Percentiles rank a stretch among this genome's conserved stretches.
Evolutionary conservation across 257 asterid species (phyloP).

Genomic region (Parsonsia alboflavescens): DNA sequence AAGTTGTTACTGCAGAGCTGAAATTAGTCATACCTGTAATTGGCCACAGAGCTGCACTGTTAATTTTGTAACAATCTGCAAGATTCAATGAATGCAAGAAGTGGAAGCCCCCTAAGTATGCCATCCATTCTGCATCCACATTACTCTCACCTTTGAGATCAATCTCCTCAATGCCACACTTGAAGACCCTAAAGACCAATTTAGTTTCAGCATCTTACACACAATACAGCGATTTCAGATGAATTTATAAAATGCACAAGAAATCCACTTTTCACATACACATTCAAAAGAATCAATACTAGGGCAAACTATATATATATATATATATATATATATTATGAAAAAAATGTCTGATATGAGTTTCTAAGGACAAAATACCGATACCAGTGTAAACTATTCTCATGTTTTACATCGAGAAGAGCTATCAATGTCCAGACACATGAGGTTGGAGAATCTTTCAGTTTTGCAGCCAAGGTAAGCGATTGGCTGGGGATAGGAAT

Average conservation of each 20-base stretch:
- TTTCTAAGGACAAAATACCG: not conserved
- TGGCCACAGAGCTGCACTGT: slow-evolving; percentile 76
- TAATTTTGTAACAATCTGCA: slow-evolving; percentile 73
- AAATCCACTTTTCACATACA: not conserved
- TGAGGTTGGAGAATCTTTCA: not conserved
- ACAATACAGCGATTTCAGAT: not conserved
- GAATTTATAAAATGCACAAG: not conserved
- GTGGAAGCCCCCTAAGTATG: slow-evolving; percentile 78
- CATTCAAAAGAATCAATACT: too few species aligned
- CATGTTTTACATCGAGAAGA: not conserved
- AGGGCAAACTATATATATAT: too few species aligned
- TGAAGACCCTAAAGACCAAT: slow-evolving; percentile 67
- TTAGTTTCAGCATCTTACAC: not conserved
- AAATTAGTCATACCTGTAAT: slow-evolving; percentile 47
- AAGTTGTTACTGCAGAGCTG: not conserved
- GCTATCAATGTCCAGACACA: not conserved
- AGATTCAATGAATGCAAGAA: slow-evolving; percentile 58
- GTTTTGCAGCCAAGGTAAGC: not conserved
- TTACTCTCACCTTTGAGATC: slow-evolving; percentile 58
- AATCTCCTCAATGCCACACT: slow-evolving; percentile 56
- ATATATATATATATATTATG: too few species aligned
- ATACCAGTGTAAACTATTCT: not conserved
- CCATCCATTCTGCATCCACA: slow-evolving; percentile 98
- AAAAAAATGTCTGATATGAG: not conserved
- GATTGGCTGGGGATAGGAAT: not conserved